Evolutionary conservation across 805 yeast genomes (phyloP), one percentile per base, ranked within the genome.

Genomic region (Vanderwaltozyma tropicalis): DNA sequence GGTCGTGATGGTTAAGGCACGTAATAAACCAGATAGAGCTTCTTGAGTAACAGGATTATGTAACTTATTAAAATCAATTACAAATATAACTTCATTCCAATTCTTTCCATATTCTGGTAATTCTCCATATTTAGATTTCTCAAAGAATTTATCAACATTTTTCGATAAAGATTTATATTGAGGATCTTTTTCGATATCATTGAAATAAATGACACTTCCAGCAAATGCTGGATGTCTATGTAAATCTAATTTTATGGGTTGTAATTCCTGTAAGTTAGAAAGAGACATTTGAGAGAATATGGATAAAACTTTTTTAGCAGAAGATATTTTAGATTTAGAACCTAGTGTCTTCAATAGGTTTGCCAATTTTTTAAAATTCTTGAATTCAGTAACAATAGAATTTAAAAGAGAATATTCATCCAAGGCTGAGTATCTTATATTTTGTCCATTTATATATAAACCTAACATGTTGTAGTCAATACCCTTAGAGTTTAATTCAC

Each of bases 31-130:
- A 14, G 63, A 53, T 15, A 79, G 48, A 41, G 82, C 80, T 2
- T 63, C 46, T 24, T 38, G 33, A 1, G 47, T 44, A 21, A 48
- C 60, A 12, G 63, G 62, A 43, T 75, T 66, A 17, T 43, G 37
- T 14, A 55, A 28, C 13, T 41, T 43, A 2, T 77, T 62, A 16
- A 86, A 62, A 45, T 79, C 77, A 11, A 88, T 52, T 0, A 72
- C 83, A 49, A 89, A 77, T 0, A 89, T 71, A 17, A 80, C 41
- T 31, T 85, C 81, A 53, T 84, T 83, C 44, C 85, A 68, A 53
- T 89, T 89, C 44, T 83, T 86, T 37, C 69, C 67, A 27, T 78
- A 69, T 6, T 71, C 71, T 1, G 94, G 95, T 14, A 85, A 61
- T 50, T 75, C 78, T 8, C 83, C 86, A 22, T 67, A 67, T 27